Evolutionary conservation across 2,329 filamentous ascomycete species (phyloP), one percentile per base, ranked within the genome.

Genomic region (Colletotrichum gloeosporioides): DNA sequence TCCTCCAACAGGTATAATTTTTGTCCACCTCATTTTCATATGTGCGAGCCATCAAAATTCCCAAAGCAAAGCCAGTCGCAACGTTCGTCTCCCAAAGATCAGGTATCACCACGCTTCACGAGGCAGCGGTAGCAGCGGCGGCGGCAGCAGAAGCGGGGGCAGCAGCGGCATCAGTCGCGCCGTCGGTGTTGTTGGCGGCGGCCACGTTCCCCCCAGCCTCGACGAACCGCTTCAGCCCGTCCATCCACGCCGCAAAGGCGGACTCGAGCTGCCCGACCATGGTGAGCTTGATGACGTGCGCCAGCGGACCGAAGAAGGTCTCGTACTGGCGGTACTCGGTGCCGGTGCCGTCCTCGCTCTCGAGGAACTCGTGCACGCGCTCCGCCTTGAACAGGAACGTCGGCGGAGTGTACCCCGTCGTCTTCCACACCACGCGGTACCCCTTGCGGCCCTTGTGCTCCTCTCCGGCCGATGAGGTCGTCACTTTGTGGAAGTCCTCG

Each of bases 281-380:
- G 2, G 81, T 78, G 32, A 78, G 55, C 79, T 80, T 83, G 18
- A 88, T 81, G 15, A 84, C 80, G 6, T 80, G 80, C 12, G 82
- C 84, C 73, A 88, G 49, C 8, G 82, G 65, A 0, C 87, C 86
- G 53, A 85, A 84, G 78, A 87, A 88, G n/a, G 87, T 88, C 82
- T 89, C 87, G 84, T 84, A 88, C 80, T 83, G 85, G 15, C 74
- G 79, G 78, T 88, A 89, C 76, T 85, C 83, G 25, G 84, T 86
- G 16, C 81, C 82, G 22, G 79, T 81, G 7, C 79, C 79, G 12
- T 77, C 75, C 61, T 76, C 69, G 27, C 53, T 71, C 66, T 79
- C 71, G 36, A 86, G 78, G 73, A 88, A 83, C 79, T 89, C 87
- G 80, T 88, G 87, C 16, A 87, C 83, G 63, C 86, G 81, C 81